Base-by-base conservation (phyloP, 1,284 basidiomycete genomes). In the Volvariella volvacea region DNA sequence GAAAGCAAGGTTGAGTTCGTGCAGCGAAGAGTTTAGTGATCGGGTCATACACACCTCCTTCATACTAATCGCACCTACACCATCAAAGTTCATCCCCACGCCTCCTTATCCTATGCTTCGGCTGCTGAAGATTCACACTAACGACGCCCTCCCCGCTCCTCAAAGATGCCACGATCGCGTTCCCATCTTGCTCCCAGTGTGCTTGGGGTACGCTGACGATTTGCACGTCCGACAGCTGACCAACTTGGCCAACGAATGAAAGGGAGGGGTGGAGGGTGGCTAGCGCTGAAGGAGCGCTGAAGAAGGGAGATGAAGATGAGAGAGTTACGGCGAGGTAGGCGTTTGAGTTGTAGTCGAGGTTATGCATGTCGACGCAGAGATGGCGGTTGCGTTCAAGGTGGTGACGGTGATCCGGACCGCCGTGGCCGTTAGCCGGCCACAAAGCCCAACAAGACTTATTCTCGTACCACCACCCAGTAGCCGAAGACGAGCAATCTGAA, bases 241-340 rank as follows among this genome's bases (percentile, higher is more conserved):
- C 68, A 14, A 69, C 67, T 49, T 64, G 66, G 12, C 68, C 68
- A 7, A 66, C 58, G 43, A 70, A 60, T 15, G 54, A 55, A 12
- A 69, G 53, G 4, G 58, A 56, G 4, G 65, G 62, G 43, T 67
- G 62, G 20, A 60, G 46, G 17, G 47, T 42, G 4, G 55, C 52
- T 1, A 71, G 56, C 17, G 59, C 52, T 4, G 55, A 51, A 22
- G 65, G 65, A 6, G 52, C 43, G 2, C 44, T 25, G 34, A 57
- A 49, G 44, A 59, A 63, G 7, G 62, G 58, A 0, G 66, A 64
- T 1, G 50, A 42, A 1, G 61, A 48, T 15, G 62, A 60, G 8
- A 71, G 56, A 0, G 66, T 66, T 3, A 72, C 55, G 12, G 68
- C 63, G 22, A 72, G 56, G 44, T 71, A 72, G 1, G 62, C 62